Conservation (phyloP, 148 eudicot genomes). For the Vaccinium corymbosum region DNA sequence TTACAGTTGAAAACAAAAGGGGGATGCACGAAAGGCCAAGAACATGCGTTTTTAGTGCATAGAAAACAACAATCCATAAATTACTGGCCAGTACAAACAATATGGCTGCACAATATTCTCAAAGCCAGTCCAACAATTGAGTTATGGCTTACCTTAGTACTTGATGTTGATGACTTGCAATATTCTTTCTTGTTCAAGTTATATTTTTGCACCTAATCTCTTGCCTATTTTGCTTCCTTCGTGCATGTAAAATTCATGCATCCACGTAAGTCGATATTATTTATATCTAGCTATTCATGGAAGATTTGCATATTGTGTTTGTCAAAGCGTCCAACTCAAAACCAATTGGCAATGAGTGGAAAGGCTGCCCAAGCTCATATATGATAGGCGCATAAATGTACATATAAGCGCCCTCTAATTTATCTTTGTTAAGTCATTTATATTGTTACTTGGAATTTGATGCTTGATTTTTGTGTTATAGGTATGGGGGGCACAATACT, state of each 20-base stretch:
- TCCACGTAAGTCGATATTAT: not conserved
- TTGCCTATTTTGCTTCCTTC: not conserved
- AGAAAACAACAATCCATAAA: not conserved
- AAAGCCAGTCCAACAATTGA: not conserved
- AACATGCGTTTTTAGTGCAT: not conserved
- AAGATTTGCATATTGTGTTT: not conserved
- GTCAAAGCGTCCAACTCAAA: too few relatives aligned
- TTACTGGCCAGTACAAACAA: not conserved
- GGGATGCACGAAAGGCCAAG: not conserved
- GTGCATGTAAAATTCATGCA: slow-evolving; percentile 7
- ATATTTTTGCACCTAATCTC: not conserved
- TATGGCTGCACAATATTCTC: not conserved
- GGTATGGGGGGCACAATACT: too few relatives aligned
- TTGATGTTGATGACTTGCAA: not conserved
- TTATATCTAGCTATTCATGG: not conserved
- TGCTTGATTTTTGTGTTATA: too few relatives aligned
- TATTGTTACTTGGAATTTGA: too few relatives aligned
- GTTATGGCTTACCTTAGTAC: not conserved
- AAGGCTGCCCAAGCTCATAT: too few relatives aligned
- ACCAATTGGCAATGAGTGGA: too few relatives aligned
- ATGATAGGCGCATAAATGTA: too few relatives aligned
- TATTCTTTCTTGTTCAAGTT: not conserved
- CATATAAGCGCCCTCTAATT: too few relatives aligned
- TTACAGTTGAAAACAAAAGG: not conserved
- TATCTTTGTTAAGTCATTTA: too few relatives aligned